Evolutionary conservation across 1,284 basidiomycete genomes (phyloP).

Genomic region (Ustilago xerochloae): DNA sequence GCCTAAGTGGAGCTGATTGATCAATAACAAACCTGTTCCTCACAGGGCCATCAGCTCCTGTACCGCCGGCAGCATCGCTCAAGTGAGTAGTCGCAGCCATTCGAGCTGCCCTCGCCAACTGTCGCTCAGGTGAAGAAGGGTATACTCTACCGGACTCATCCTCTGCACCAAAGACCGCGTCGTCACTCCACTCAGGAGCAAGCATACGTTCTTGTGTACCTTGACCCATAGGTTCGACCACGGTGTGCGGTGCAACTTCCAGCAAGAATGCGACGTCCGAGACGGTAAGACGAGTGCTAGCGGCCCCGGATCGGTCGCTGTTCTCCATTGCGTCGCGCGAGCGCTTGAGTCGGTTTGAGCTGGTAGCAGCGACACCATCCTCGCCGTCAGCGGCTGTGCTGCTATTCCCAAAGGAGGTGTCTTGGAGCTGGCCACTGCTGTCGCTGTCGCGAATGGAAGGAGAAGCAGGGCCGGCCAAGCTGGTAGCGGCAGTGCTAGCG

Average conservation of each 20-base stretch:
- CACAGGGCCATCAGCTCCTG: conserved; percentile 10
- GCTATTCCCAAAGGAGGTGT: conserved; percentile 42
- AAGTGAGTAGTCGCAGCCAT: conserved; percentile 54
- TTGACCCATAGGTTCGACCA: conserved; percentile 65
- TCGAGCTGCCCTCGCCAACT: conserved; percentile 25
- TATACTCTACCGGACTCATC: conserved; percentile 10
- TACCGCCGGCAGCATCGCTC: conserved; percentile 16
- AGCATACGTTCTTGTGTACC: conserved; percentile 62
- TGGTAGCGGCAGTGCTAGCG: conserved; percentile 57
- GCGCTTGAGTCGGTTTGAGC: conserved; percentile 25
- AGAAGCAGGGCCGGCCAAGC: conserved; percentile 37
- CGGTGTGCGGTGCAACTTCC: conserved; percentile 57
- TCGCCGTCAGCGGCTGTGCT: conserved; percentile 26
- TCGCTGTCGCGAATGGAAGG: conserved; percentile 42
- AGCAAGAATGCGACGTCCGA: conserved; percentile 61
- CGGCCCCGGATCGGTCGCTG: conserved; percentile 14
- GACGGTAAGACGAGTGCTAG: conserved; percentile 48
- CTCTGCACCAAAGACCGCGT: conserved; percentile 5
- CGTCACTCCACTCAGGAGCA: conserved; percentile 54
- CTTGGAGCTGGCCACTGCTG: conserved; percentile 39
- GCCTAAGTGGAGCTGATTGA: conserved; percentile 53
- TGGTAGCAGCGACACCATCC: conserved; percentile 7
- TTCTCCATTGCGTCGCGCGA: conserved; percentile 32
- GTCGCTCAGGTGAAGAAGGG: conserved; percentile 21
- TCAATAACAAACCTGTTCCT: conserved; percentile 60